Percentiles rank a stretch among this genome's conserved stretches.
Conservation (phyloP, 768 basidiomycete genomes). For the Auriculariales sp. region DNA sequence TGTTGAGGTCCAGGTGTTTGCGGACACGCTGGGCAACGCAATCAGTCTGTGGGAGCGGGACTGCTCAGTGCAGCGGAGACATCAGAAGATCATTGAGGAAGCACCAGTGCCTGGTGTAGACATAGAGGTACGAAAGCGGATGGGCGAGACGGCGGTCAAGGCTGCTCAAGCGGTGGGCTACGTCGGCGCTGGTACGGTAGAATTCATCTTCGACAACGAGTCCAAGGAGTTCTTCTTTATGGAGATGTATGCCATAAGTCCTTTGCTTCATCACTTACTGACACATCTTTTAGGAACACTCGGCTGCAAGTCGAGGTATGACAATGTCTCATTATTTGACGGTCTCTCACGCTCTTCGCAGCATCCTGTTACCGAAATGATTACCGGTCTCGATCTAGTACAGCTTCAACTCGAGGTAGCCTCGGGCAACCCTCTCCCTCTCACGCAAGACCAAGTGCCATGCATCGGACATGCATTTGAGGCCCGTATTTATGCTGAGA, state of each 20-base stretch:
- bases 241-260: slow-evolving; percentile 56
- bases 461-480: slow-evolving; percentile 90
- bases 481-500: slow-evolving; percentile 90
- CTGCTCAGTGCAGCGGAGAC: slow-evolving; percentile 80
- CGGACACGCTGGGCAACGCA: slow-evolving; percentile 61
- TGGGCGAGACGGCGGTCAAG: slow-evolving; percentile 77
- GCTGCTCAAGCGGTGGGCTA: slow-evolving; percentile 90
- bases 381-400: slow-evolving; percentile 86
- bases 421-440: slow-evolving; percentile 72
- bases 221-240: slow-evolving; percentile 82
- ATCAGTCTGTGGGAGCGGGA: slow-evolving; percentile 96
- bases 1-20: slow-evolving; percentile 91
- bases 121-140: slow-evolving; percentile 59
- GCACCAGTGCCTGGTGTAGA: slow-evolving; percentile 86
- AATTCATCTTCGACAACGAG: slow-evolving; percentile 93
- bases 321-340: background rate
- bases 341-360: too few species aligned
- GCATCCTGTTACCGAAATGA: slow-evolving; percentile 90
- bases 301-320: slow-evolving; percentile 59
- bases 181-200: slow-evolving; percentile 86
- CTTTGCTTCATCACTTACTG: background rate
- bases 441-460: slow-evolving; percentile 63
- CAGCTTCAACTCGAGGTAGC: slow-evolving; percentile 94
- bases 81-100: slow-evolving; percentile 94
- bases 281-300: slow-evolving; percentile 49